Evolutionary conservation across 2,329 filamentous ascomycete genomes (phyloP).

Genomic region (Trematosphaeria pertusa): DNA sequence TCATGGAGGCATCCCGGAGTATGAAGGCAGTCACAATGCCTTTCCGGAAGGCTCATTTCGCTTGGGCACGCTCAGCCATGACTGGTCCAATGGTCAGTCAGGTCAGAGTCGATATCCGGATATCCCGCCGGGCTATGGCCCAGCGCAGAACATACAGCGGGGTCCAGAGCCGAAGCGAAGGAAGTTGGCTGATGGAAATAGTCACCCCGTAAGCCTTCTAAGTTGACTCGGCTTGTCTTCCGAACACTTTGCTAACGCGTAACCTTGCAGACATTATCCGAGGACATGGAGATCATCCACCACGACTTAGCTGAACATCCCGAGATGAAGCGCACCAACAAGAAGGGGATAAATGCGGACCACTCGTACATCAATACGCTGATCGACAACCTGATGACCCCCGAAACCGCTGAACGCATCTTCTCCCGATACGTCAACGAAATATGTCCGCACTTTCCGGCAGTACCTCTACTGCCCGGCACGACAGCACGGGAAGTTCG

Average conservation of each 20-base stretch:
- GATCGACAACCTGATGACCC: conserved; percentile 58
- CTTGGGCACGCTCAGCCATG: conserved; percentile 35
- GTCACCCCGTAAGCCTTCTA: conserved; percentile 32
- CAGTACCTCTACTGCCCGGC: conserved; percentile 63
- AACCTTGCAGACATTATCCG: conserved; percentile 39
- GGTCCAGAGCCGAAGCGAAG: conserved; percentile 43
- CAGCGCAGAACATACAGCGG: conserved; percentile 38
- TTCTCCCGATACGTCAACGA: conserved; percentile 63
- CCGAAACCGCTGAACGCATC: conserved; percentile 60
- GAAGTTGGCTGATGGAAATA: conserved; percentile 33
- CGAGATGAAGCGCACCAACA: conserved; percentile 41
- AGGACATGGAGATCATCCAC: conserved; percentile 48
- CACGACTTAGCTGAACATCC: conserved; percentile 44
- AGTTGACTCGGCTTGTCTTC: too few species aligned
- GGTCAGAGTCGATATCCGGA: conserved; percentile 26
- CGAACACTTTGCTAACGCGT: conserved; percentile 6
- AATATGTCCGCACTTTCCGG: conserved; percentile 63
- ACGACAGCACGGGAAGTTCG: conserved; percentile 63
- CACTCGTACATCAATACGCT: conserved; percentile 46
- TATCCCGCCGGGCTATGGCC: conserved; percentile 40
- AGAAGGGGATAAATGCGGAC: conserved; percentile 39
- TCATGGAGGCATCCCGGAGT: conserved; percentile 31
- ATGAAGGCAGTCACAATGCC: conserved; percentile 15
- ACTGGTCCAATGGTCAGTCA: conserved; percentile 30
- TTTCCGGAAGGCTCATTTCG: conserved; percentile 36